Conservation (phyloP, 2,329 filamentous ascomycete species). For the Penicillium rolfsii region DNA sequence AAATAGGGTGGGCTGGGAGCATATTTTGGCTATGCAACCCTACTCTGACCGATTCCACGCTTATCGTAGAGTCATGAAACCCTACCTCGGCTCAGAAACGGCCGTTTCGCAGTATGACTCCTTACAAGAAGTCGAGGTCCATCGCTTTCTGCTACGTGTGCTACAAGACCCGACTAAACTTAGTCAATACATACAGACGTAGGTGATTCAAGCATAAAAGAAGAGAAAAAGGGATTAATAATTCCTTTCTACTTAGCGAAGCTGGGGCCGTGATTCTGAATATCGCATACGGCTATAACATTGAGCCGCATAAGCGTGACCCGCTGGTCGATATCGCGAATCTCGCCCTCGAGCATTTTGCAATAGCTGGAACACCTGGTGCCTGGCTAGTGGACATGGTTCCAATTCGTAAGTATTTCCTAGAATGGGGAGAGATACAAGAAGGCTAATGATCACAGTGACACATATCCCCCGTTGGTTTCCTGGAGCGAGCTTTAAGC, state of each 20-base stretch:
- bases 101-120: constrained; percentile 45
- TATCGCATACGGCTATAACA: constrained; percentile 52
- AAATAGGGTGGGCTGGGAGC: constrained; percentile 45
- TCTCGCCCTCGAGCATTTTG: constrained; percentile 46
- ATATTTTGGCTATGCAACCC: constrained; percentile 33
- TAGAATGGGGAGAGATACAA: not conserved
- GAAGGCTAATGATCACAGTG: constrained; percentile 26
- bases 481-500: constrained; percentile 53
- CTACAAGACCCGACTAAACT: constrained; percentile 45
- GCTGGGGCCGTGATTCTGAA: constrained; percentile 48
- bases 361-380: constrained; percentile 46
- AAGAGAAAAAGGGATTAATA: not conserved
- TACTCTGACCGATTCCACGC: constrained; percentile 44
- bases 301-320: constrained; percentile 45
- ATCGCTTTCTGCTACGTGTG: constrained; percentile 49
- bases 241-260: constrained; percentile 28
- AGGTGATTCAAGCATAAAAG: constrained; percentile 10
- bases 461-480: constrained; percentile 50
- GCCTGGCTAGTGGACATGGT: constrained; percentile 52
- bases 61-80: constrained; percentile 51
- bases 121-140: constrained; percentile 51
- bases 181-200: constrained; percentile 49
- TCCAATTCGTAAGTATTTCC: constrained; percentile 42
- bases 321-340: constrained; percentile 50
- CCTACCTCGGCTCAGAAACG: constrained; percentile 45